phyloP scores from a whole-genome alignment of 2,329 filamentous ascomycete species.

The Diaporthe citri region DNA sequence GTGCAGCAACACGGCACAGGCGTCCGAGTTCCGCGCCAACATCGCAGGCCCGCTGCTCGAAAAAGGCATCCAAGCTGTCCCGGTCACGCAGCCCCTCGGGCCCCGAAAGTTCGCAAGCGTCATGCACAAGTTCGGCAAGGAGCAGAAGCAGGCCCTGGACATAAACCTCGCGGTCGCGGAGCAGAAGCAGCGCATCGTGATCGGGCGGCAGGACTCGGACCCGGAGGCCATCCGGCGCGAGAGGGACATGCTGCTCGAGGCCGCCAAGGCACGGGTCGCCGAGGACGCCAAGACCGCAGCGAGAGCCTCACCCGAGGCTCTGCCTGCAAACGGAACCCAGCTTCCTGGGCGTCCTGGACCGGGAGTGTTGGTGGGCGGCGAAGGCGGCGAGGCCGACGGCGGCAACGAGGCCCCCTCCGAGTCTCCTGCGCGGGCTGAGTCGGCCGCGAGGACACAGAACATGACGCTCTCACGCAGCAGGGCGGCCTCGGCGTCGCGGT shows the following conservation, averaged over 20 bases:
- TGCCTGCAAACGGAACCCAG: neutral
- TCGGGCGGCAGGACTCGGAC: constrained; percentile 34
- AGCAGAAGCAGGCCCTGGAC: neutral
- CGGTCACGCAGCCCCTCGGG: constrained; percentile 32
- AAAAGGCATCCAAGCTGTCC: constrained; percentile 31
- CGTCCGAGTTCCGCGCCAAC: constrained; percentile 21
- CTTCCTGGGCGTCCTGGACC: constrained; percentile 4
- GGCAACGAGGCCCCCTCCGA: neutral
- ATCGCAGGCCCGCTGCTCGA: constrained; percentile 27
- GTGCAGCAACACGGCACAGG: constrained; percentile 31
- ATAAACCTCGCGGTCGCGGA: neutral
- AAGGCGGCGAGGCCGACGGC: neutral
- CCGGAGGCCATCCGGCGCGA: constrained; percentile 36
- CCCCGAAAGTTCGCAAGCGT: constrained; percentile 34
- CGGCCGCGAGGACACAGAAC: neutral
- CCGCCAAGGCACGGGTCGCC: constrained; percentile 19
- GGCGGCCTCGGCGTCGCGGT: constrained; percentile 4
- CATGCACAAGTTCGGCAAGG: constrained; percentile 20
- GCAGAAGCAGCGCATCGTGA: constrained; percentile 24
- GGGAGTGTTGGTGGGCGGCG: neutral
- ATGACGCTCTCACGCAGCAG: neutral
- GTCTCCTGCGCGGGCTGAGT: neutral
- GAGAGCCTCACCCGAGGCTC: neutral
- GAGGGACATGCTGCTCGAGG: constrained; percentile 20
- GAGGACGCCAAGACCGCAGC: neutral